Conservation (phyloP, 2,329 filamentous ascomycete genomes). For the Ophiostoma quercus region DNA sequence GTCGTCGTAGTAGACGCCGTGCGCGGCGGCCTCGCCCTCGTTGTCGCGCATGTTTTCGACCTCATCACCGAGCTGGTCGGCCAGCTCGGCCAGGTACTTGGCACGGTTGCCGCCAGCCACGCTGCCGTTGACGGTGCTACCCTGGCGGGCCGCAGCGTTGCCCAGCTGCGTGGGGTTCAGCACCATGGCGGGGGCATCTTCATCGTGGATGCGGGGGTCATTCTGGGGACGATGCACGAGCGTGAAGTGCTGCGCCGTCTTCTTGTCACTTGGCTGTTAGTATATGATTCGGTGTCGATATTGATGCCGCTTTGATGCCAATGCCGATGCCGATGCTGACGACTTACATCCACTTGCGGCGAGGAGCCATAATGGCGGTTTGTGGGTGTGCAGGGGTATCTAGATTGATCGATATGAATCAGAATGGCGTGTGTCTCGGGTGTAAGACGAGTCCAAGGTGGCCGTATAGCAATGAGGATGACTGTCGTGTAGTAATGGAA, state of each 20-base stretch:
- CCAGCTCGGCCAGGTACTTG: constrained; percentile 70
- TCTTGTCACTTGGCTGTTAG: constrained; percentile 60
- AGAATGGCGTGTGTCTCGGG: not conserved
- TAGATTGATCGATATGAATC: not conserved
- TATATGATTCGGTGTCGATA: not conserved
- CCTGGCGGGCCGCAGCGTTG: constrained; percentile 34
- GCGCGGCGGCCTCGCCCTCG: constrained; percentile 90
- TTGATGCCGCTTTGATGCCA: not conserved
- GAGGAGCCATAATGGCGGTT: constrained; percentile 24
- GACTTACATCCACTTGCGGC: constrained; percentile 37
- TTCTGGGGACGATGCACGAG: constrained; percentile 95
- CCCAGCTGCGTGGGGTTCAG: constrained; percentile 61
- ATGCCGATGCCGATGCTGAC: not conserved
- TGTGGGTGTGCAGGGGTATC: not conserved
- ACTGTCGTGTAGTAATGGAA: not conserved
- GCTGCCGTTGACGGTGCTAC: constrained; percentile 16
- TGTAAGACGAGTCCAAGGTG: not conserved
- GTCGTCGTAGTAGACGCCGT: constrained; percentile 94
- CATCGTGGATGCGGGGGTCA: constrained; percentile 94
- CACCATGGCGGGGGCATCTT: constrained; percentile 81
- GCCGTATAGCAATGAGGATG: not conserved
- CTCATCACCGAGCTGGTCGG: constrained; percentile 66
- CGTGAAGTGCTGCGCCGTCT: constrained; percentile 84
- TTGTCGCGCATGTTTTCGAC: constrained; percentile 67
- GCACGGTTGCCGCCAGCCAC: constrained; percentile 37